Evolutionary conservation across 2,329 filamentous ascomycete species (phyloP).

Genomic region (Diaporthe helianthi): DNA sequence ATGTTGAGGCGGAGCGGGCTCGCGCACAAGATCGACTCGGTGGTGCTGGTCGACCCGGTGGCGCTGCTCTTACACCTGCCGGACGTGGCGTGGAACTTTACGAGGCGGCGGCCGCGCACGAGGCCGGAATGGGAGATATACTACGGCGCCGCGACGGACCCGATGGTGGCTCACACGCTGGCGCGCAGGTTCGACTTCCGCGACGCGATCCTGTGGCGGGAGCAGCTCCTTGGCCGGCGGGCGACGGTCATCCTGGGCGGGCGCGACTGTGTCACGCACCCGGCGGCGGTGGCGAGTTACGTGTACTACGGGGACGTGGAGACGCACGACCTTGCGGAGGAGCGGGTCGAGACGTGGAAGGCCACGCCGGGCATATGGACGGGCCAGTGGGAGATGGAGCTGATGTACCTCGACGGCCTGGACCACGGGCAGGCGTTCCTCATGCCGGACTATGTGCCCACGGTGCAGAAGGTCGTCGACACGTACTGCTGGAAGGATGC

Average conservation of each 20-base stretch:
- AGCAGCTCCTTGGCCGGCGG: constrained; percentile 7
- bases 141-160: constrained; percentile 73
- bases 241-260: not conserved
- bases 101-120: constrained; percentile 53
- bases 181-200: constrained; percentile 37
- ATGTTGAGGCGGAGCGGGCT: constrained; percentile 59
- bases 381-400: constrained; percentile 32
- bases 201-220: constrained; percentile 13
- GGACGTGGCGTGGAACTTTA: constrained; percentile 76
- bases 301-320: constrained; percentile 3
- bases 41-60: constrained; percentile 66
- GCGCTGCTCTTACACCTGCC: constrained; percentile 72
- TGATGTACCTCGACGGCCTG: constrained; percentile 15
- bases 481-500: constrained; percentile 11
- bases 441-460: not conserved
- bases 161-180: constrained; percentile 69
- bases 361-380: constrained; percentile 34
- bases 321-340: not conserved
- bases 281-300: not conserved
- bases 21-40: constrained; percentile 56
- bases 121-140: constrained; percentile 74
- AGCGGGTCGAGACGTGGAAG: not conserved
- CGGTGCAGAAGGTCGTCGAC: not conserved
- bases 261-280: constrained; percentile 15
- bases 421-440: constrained; percentile 9